Evolutionary conservation across 306 rosid species (phyloP), one percentile per base, ranked within the genome.

Genomic region (Cucumis hystrix): DNA sequence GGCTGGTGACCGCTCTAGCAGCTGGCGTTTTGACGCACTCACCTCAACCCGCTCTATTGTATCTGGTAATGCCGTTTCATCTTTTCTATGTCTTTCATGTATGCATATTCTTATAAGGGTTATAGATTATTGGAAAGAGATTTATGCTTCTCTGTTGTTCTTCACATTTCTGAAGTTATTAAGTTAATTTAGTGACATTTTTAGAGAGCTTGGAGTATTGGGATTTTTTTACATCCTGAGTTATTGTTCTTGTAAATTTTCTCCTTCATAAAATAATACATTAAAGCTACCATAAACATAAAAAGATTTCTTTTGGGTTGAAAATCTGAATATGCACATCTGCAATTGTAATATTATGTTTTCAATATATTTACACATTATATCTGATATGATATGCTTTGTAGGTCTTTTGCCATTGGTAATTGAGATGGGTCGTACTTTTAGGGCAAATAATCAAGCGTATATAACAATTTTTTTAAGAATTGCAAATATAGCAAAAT

Each of bases 41-140:
- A 35, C 99, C 99, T 77, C 99, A 96, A 82, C 99, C 99, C 13
- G 98, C 98, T 16, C 97, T 96, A 52, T 92, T 92, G 35, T 96
- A 96, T 91, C 89, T 92, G 96, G 98, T 96, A 96, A 54, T 76
- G 21, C 77, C 47, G 61, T 49, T 39, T 80, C 76, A 58, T 77
- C 33, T 23, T 41, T 30, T 13, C 15, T 12, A 68, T 6, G 3
- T 21, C 74, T 3, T 68, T 41, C 59, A 15, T 71, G 41, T 15
- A 8, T 71, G 40, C 23, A 70, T 45, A 25, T 70, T 70, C 35
- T 69, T 51, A 49, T 16, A 47, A 47, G 41, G 17, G 23, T 49
- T 30, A 47, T 30, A 71, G 41, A 25, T 28, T 51, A 7, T n/a
- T 71, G 75, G 60, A 47, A 15, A 71, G 23, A 25, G 18, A 47